Percentiles rank a stretch among this genome's conserved stretches.
phyloP scores from a whole-genome alignment of 768 basidiomycete species.

The Leccinum fibrillosum region DNA sequence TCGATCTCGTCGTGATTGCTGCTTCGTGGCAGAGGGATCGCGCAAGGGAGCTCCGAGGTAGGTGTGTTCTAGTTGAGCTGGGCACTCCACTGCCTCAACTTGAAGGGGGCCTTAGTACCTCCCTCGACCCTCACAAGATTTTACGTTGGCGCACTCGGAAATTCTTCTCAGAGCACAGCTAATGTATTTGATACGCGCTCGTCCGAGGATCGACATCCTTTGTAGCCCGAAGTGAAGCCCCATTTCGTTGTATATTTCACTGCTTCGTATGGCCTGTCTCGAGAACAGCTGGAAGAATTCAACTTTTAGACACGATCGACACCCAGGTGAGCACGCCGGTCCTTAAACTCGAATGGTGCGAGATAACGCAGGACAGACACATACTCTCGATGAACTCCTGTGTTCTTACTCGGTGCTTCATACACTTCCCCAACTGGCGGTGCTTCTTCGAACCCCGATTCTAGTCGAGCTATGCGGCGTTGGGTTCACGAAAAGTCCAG shows the following conservation, averaged over 20 bases:
- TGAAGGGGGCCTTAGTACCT: slow-evolving; percentile 45
- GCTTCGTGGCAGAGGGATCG: slow-evolving; percentile 79
- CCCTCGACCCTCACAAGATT: slow-evolving; percentile 75
- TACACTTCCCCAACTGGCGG: slow-evolving; percentile 47
- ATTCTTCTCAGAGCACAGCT: slow-evolving; percentile 38
- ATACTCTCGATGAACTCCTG: slow-evolving; percentile 31
- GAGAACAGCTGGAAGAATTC: slow-evolving; percentile 65
- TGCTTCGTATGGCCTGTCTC: slow-evolving; percentile 68
- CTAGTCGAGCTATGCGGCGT: slow-evolving; percentile 77
- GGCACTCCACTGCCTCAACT: background rate
- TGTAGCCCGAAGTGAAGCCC: slow-evolving; percentile 44
- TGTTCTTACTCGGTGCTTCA: slow-evolving; percentile 54
- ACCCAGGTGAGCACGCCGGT: slow-evolving; percentile 12
- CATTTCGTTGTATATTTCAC: slow-evolving; percentile 75
- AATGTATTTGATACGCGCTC: slow-evolving; percentile 29
- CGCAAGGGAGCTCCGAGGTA: slow-evolving; percentile 73
- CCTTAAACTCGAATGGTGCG: background rate
- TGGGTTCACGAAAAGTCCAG: slow-evolving; percentile 68
- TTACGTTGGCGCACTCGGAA: slow-evolving; percentile 67
- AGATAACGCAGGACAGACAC: too few relatives aligned
- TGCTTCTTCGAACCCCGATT: slow-evolving; percentile 59
- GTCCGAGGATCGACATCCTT: background rate
- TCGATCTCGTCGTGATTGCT: slow-evolving; percentile 77
- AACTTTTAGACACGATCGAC: slow-evolving; percentile 51
- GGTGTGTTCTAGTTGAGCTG: slow-evolving; percentile 1